Evolutionary conservation across 108 stramenopile species (phyloP).

Genomic region (Discostella stelligeroides): DNA sequence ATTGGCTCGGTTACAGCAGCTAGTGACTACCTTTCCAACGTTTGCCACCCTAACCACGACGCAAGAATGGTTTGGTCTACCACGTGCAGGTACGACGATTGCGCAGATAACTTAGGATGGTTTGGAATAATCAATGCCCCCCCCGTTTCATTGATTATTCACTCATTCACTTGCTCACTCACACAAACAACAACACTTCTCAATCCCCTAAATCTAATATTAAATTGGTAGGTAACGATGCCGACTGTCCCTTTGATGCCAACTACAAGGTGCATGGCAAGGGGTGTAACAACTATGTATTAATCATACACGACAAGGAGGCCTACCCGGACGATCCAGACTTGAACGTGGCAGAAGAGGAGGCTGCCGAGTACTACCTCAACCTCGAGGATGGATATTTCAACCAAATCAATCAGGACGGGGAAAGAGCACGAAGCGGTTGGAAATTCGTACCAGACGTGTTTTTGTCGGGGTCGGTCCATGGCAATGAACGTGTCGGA

Average conservation of each 20-base stretch:
- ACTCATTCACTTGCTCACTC: no score
- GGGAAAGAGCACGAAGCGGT: constrained; percentile 15
- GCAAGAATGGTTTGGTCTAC: constrained; percentile 74
- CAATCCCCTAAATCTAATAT: neutral
- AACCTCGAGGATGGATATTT: constrained; percentile 23
- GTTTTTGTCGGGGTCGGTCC: constrained; percentile 91
- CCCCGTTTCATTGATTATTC: no score
- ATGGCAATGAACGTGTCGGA: constrained; percentile 98
- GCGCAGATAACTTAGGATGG: neutral
- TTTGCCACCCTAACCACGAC: constrained; percentile 68
- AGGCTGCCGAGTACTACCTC: constrained; percentile 4
- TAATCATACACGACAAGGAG: constrained; percentile 76
- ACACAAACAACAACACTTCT: no score
- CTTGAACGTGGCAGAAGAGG: constrained; percentile 10
- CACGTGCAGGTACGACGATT: constrained; percentile 62
- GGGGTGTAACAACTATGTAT: constrained; percentile 82
- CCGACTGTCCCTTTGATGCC: constrained; percentile 46
- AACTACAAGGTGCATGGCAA: constrained; percentile 17
- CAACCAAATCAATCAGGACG: constrained; percentile 1
- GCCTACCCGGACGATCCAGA: constrained; percentile 70
- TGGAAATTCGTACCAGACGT: constrained; percentile 84
- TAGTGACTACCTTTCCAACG: constrained; percentile 61
- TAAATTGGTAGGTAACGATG: constrained; percentile 25
- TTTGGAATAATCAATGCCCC: no score
- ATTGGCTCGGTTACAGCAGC: constrained; percentile 40